Percentiles rank a stretch among this genome's conserved stretches.
Evolutionary conservation across 2,329 filamentous ascomycete genomes (phyloP).

Genomic region (Neophaeococcomyces aloes): DNA sequence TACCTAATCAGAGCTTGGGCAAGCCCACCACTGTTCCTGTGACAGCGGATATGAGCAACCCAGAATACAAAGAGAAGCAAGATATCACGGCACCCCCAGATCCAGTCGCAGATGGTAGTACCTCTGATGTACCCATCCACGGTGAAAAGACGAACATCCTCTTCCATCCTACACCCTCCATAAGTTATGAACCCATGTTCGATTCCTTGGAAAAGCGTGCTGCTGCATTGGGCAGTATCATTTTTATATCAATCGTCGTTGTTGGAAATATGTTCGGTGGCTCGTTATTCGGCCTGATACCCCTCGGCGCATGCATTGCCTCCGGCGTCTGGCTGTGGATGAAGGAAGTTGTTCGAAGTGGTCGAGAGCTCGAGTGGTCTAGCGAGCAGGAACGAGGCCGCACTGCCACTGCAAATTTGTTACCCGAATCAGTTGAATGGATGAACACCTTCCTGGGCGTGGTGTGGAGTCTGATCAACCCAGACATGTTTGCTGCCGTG

Average conservation of each 20-base stretch:
- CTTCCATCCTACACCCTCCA: constrained; percentile 84
- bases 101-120: constrained; percentile 68
- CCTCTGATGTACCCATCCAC: constrained; percentile 87
- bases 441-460: constrained; percentile 80
- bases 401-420: constrained; percentile 74
- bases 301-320: constrained; percentile 58
- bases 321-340: constrained; percentile 82
- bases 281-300: constrained; percentile 63
- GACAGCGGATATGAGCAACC: constrained; percentile 57
- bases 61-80: constrained; percentile 74
- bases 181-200: constrained; percentile 86
- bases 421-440: constrained; percentile 92
- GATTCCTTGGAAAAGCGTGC: constrained; percentile 62
- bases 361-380: constrained; percentile 75
- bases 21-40: constrained; percentile 58
- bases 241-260: constrained; percentile 64
- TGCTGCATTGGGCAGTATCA: constrained; percentile 56
- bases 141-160: constrained; percentile 94
- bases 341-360: constrained; percentile 73
- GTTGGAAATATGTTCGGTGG: constrained; percentile 73
- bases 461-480: constrained; percentile 85
- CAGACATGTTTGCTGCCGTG: constrained; percentile 83
- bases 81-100: constrained; percentile 87
- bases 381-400: constrained; percentile 77
- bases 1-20: constrained; percentile 81